Evolutionary conservation across 768 basidiomycete genomes (phyloP).

Genomic region (Xerocomellus chrysenteron): DNA sequence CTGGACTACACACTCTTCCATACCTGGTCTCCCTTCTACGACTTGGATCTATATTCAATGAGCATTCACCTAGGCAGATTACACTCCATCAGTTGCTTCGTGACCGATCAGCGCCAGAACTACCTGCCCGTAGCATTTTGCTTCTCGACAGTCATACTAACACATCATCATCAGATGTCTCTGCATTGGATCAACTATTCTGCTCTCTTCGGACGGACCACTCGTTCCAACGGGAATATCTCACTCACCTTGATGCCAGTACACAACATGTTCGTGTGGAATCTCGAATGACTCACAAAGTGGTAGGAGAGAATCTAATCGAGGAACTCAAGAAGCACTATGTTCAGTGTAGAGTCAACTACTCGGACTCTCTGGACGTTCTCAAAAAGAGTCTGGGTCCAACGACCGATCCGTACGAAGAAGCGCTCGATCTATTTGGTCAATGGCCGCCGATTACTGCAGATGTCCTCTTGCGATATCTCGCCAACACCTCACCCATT

Average conservation of each 20-base stretch:
- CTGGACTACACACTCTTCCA: not conserved
- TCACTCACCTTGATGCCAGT: not conserved
- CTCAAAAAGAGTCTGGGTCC: not conserved
- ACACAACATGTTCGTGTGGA: not conserved
- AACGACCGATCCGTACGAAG: conserved; percentile 7
- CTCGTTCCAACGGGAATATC: not conserved
- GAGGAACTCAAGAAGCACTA: not conserved
- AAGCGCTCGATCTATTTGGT: not conserved
- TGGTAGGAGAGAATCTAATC: not conserved
- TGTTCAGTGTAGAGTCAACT: not conserved
- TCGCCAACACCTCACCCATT: not conserved
- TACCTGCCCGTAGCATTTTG: not conserved
- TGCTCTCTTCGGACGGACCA: not conserved
- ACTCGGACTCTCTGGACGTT: not conserved
- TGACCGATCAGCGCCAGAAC: not conserved
- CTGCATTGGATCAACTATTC: not conserved
- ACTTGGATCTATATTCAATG: not conserved
- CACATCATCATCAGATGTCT: not conserved
- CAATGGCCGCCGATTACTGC: not conserved
- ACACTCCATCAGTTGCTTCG: not conserved
- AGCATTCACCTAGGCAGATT: not conserved
- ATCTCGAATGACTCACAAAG: not conserved
- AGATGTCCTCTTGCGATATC: not conserved
- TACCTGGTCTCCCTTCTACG: too few relatives aligned
- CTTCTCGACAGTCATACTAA: too few relatives aligned